Evolutionary conservation across 2,329 filamentous ascomycete genomes (phyloP).

Genomic region (Cladosporium sp.): DNA sequence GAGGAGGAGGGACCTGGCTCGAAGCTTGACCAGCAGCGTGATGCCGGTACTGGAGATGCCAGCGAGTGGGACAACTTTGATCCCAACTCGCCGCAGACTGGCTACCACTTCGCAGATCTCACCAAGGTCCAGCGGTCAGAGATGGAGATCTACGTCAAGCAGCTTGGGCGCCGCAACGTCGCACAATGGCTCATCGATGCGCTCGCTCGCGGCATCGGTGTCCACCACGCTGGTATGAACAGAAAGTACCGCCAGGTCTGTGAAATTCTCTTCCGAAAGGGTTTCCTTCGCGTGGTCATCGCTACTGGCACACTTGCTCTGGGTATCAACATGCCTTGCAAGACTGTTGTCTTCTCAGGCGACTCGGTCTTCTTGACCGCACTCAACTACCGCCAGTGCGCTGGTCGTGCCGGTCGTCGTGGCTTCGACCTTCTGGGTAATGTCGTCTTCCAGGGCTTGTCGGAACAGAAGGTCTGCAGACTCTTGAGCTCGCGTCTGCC

Average conservation of each 20-base stretch:
- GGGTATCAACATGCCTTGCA: conserved; percentile 80
- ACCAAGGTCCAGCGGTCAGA: conserved; percentile 55
- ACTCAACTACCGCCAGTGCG: conserved; percentile 69
- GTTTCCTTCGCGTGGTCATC: conserved; percentile 63
- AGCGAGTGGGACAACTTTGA: conserved; percentile 61
- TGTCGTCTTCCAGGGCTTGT: conserved; percentile 67
- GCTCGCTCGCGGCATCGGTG: conserved; percentile 62
- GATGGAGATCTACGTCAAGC: conserved; percentile 48
- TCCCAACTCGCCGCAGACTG: conserved; percentile 55
- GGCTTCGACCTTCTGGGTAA: conserved; percentile 78
- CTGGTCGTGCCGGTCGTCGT: conserved; percentile 71
- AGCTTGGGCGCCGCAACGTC: conserved; percentile 48
- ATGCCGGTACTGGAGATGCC: conserved; percentile 49
- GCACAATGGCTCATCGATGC: conserved; percentile 51
- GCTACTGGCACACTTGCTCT: conserved; percentile 70
- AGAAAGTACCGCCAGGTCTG: conserved; percentile 66
- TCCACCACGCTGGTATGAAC: conserved; percentile 78
- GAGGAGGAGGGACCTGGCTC: conserved; percentile 45
- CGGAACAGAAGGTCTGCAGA: conserved; percentile 55
- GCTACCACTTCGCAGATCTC: conserved; percentile 61
- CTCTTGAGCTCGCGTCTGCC: conserved; percentile 68
- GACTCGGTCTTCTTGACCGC: conserved; percentile 68
- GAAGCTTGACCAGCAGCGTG: conserved; percentile 52
- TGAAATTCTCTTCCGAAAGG: conserved; percentile 68
- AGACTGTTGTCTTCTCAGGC: conserved; percentile 70